Percentiles rank a stretch among this genome's conserved stretches.
These are phyloP conservation scores for Candida multigemmis DNA, from an alignment of 805 yeast species.

Conservation along the genomic window DNA sequence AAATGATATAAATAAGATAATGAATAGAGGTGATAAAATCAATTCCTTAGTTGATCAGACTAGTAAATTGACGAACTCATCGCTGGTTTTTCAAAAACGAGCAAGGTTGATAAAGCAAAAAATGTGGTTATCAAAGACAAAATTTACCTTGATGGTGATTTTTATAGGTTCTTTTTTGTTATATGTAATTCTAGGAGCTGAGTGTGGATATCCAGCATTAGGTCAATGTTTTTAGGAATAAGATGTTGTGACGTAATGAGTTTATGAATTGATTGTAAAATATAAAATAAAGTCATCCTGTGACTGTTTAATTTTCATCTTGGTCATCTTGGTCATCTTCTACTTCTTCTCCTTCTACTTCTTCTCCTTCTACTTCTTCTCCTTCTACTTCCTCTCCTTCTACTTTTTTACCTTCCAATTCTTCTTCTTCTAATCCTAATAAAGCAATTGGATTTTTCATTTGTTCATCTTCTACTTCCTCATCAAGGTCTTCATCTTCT, in stretches of 20 bases:
- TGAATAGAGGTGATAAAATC: conserved; percentile 73
- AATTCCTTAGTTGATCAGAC: conserved; percentile 71
- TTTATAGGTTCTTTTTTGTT: conserved; percentile 16
- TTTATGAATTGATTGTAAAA: background rate
- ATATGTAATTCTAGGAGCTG: conserved; percentile 40
- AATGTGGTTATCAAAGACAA: conserved; percentile 62
- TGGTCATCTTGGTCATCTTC: conserved; percentile 10
- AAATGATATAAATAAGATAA: conserved; percentile 61
- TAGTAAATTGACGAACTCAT: conserved; percentile 55
- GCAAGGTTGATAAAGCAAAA: conserved; percentile 54
- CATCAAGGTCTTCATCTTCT: conserved; percentile 5
- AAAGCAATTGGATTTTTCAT: conserved; percentile 1
- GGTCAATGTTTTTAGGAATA: conserved; percentile 21
- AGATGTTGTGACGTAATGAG: background rate
- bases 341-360: conserved; percentile 17
- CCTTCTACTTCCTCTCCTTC: conserved; percentile 9
- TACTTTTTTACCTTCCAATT: conserved; percentile 3
- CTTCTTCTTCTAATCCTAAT: conserved; percentile 4
- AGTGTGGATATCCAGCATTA: conserved; percentile 48
- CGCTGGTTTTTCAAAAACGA: conserved; percentile 61
- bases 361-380: conserved; percentile 17
- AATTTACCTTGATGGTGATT: conserved; percentile 23
- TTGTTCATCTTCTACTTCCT: conserved; percentile 5
- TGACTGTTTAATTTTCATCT: conserved; percentile 4
- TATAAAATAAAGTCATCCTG: background rate